Base-by-base conservation (phyloP, 1,139 yeast genomes). In the Saccharomyces hybrid region DNA sequence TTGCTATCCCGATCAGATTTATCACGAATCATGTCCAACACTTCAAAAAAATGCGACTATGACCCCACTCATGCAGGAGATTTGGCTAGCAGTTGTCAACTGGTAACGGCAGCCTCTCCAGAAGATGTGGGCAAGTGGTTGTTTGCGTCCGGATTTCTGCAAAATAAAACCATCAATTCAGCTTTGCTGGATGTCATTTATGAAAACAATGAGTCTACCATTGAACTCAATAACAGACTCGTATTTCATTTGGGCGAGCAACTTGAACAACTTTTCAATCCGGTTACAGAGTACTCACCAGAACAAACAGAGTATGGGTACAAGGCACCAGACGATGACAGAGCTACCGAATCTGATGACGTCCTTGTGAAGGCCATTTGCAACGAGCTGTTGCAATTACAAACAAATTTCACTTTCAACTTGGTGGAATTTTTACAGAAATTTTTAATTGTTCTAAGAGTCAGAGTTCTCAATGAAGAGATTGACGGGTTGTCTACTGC, bases 231-330 rank as follows among this genome's bases (percentile, higher is more conserved):
- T 67, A 89, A 91, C 64, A 81, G 77, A 57, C 69, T 91, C 31
- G 96, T 90, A 0, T 84, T 78, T 58, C 68, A 85, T 47, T 71
- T 91, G 27, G 98, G 98, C 0, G 84, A 84, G 50, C 97, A 91
- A 69, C 73, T 89, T 51, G 96, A 90, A 60, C 95, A 87, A 62
- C 71, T 91, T 46, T 91, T 91, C 70, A 96, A 91, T 65, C 96
- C 97, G 0, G 72, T 90, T 52, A 78, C 88, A 7, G 97, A 91
- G 68, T 91, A 91, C 68, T 87, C 95, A 0, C 98, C 98, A 0
- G 96, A 91, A 68, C 82, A 84, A 42, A 80, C 95, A 52, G 90
- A 86, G 58, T 76, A 79, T 54, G 75, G 79, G 0, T 91, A 91
- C 65, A 75, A 61, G 53, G 66, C 73, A 8, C 75, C 75, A n/a